Evolutionary conservation across 106 monocot genomes (phyloP).

Genomic region (Platanthera guangdongensis): DNA sequence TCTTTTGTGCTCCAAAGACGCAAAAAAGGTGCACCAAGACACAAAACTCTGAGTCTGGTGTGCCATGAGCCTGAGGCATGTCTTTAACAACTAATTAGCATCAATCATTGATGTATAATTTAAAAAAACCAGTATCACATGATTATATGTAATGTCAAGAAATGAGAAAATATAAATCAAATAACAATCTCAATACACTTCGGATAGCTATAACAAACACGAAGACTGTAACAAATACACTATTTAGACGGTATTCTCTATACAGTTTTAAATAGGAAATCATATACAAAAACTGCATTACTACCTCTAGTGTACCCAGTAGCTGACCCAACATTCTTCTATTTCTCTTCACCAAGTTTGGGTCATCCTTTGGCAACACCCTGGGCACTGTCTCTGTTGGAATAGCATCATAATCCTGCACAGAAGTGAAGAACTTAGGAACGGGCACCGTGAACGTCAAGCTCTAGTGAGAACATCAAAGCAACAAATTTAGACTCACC

Average conservation of each 20-base stretch:
- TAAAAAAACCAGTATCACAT: not conserved
- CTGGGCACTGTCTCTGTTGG: slow-evolving; percentile 48
- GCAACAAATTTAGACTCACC: slow-evolving; percentile 26
- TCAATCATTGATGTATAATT: not conserved
- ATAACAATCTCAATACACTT: not conserved
- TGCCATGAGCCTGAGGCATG: too few species aligned
- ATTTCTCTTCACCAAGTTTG: slow-evolving; percentile 80
- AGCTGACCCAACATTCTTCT: slow-evolving; percentile 93
- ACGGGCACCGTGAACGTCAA: slow-evolving; percentile 2
- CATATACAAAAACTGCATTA: not conserved
- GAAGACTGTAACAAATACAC: not conserved
- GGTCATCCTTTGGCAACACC: slow-evolving; percentile 71
- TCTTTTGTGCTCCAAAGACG: too few species aligned
- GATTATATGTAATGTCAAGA: not conserved
- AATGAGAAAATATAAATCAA: not conserved
- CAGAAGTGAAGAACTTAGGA: not conserved
- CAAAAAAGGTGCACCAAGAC: too few species aligned
- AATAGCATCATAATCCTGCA: slow-evolving; percentile 63
- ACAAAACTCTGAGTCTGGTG: too few species aligned
- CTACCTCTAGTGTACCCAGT: slow-evolving; percentile 89
- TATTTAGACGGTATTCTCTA: too few species aligned
- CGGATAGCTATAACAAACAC: not conserved
- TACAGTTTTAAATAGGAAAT: too few species aligned
- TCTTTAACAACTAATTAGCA: too few species aligned
- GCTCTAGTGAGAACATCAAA: not conserved